Percentiles rank a stretch among this genome's conserved stretches.
Conservation (phyloP, 139 green algal species). For the Pleodorina starrii region DNA sequence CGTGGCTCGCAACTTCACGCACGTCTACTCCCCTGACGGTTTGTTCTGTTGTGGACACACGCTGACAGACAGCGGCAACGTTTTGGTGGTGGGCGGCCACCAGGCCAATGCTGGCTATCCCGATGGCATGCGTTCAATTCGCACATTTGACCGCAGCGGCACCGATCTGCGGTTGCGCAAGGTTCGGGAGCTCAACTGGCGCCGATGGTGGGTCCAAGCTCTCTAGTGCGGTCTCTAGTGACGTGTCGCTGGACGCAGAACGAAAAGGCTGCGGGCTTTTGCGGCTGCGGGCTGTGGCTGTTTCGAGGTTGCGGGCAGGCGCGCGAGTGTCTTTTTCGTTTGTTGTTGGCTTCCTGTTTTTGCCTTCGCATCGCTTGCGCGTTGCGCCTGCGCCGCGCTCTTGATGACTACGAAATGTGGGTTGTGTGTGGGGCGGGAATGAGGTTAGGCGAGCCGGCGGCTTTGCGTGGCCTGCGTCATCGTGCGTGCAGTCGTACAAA, state of each 20-base stretch:
- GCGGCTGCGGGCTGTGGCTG: no score
- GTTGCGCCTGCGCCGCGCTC: background rate
- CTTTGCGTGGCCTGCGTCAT: background rate
- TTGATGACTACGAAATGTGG: background rate
- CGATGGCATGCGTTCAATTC: slow-evolving; percentile 27
- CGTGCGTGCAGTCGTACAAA: background rate
- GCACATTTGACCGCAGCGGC: slow-evolving; percentile 14
- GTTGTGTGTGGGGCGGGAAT: background rate
- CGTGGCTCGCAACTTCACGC: background rate
- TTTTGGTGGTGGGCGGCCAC: slow-evolving; percentile 57
- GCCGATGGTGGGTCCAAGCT: slow-evolving; percentile 29
- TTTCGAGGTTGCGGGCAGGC: no score
- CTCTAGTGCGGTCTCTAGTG: no score
- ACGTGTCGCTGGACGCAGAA: no score
- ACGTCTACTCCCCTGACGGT: slow-evolving; percentile 41
- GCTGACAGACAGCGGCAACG: slow-evolving; percentile 2
- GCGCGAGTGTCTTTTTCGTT: no score
- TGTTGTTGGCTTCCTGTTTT: no score
- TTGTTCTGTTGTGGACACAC: slow-evolving; percentile 62
- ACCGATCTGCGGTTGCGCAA: slow-evolving; percentile 20
- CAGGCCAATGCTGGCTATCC: slow-evolving; percentile 36
- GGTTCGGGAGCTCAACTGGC: slow-evolving; percentile 22
- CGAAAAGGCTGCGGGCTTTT: no score
- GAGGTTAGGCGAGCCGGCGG: background rate
- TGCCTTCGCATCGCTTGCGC: no score